These are phyloP conservation scores for Epicoccum sorghinum DNA, from an alignment of 2,329 filamentous ascomycete genomes.

Conservation along the genomic window DNA sequence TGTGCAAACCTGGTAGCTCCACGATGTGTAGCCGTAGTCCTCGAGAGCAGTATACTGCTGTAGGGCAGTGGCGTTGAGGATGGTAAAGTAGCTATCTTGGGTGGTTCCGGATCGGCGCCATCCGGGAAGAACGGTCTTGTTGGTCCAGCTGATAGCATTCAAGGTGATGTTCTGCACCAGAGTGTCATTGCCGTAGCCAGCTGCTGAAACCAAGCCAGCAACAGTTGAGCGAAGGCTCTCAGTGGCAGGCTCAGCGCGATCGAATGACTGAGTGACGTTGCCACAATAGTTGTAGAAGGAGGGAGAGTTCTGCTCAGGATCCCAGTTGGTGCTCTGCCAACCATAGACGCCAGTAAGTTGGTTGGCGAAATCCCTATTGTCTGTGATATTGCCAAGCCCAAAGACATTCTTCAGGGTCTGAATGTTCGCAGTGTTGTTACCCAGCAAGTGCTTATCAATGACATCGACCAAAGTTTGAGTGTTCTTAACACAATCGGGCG, in stretches of 20 bases:
- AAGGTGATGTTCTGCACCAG: constrained; percentile 58
- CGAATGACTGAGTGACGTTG: constrained; percentile 58
- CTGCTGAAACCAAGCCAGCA: constrained; percentile 53
- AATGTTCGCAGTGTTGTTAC: constrained; percentile 53
- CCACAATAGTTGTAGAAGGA: constrained; percentile 59
- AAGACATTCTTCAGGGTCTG: constrained; percentile 60
- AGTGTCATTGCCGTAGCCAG: constrained; percentile 54
- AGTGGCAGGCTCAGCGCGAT: constrained; percentile 51
- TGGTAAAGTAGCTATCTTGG: constrained; percentile 60
- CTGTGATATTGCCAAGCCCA: constrained; percentile 56
- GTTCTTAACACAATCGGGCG: constrained; percentile 67
- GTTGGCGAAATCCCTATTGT: constrained; percentile 61
- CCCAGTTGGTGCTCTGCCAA: constrained; percentile 64
- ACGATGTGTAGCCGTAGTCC: constrained; percentile 47
- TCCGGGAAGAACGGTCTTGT: constrained; percentile 49
- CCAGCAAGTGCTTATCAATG: constrained; percentile 64
- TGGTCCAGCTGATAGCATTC: constrained; percentile 64
- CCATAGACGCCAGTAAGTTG: constrained; percentile 53
- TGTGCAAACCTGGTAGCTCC: constrained; percentile 62
- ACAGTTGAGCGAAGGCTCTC: constrained; percentile 48
- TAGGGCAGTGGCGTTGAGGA: constrained; percentile 51
- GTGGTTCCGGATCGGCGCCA: constrained; percentile 45
- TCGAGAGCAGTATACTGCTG: constrained; percentile 24
- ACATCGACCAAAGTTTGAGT: constrained; percentile 67
- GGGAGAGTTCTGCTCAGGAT: constrained; percentile 58